phyloP scores from a whole-genome alignment of 352 stramenopile species.

The Globisporangium abappressorium region DNA sequence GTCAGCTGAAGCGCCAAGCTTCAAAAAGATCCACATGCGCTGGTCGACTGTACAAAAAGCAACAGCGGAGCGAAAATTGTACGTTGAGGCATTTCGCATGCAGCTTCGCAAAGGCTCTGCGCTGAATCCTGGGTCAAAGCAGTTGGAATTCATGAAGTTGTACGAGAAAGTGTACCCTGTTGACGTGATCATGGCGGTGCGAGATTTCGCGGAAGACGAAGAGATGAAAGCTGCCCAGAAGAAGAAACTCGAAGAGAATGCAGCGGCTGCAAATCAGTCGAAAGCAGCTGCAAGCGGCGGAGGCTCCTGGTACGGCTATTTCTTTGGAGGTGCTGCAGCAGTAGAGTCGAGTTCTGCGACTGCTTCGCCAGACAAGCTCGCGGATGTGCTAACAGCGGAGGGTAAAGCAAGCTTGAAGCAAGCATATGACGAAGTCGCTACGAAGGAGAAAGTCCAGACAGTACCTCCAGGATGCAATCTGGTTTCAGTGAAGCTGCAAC shows the following conservation, averaged over 20 bases:
- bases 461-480: slow-evolving; percentile 69
- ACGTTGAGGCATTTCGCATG: slow-evolving; percentile 51
- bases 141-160: slow-evolving; percentile 37
- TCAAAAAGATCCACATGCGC: slow-evolving; percentile 25
- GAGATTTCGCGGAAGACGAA: slow-evolving; percentile 58
- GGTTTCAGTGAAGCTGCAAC: slow-evolving; percentile 60
- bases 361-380: slow-evolving; percentile 23
- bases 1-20: neutral
- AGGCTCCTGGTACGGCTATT: slow-evolving; percentile 79
- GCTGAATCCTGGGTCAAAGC: slow-evolving; percentile 38
- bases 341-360: slow-evolving; percentile 7
- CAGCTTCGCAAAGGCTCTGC: slow-evolving; percentile 40
- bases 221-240: slow-evolving; percentile 31
- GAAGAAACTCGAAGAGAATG: slow-evolving; percentile 26
- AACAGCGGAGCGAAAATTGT: slow-evolving; percentile 50
- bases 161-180: slow-evolving; percentile 69
- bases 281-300: slow-evolving; percentile 20
- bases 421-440: slow-evolving; percentile 69
- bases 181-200: slow-evolving; percentile 61
- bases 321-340: slow-evolving; percentile 46
- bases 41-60: slow-evolving; percentile 61
- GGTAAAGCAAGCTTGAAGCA: slow-evolving; percentile 65
- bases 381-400: slow-evolving; percentile 57
- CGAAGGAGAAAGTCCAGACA: slow-evolving; percentile 39
- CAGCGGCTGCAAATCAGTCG: slow-evolving; percentile 25